Evolutionary conservation across 306 rosid genomes (phyloP), one percentile per base, ranked within the genome.

Genomic region (Arachis stenosperma): DNA sequence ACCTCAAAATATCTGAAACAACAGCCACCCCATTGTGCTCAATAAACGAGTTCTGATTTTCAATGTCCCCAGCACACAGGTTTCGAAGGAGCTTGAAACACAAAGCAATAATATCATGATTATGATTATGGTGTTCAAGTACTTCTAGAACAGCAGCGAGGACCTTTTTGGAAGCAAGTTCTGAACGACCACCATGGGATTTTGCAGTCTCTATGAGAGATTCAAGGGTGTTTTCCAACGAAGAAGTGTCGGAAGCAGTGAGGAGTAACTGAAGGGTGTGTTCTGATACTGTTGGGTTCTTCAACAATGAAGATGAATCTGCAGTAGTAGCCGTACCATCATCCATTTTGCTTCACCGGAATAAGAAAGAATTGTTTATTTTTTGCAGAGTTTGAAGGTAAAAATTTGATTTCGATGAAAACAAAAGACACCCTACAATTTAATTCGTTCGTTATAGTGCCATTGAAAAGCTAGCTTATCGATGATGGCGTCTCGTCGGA

Each of bases 1-100:
- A 71, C 17, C 80, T 83, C 78, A 90, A 74, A 83, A 89, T 53
- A 72, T 48, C 61, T 0, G 65, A 86, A 43, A 90, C 46, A 50
- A 84, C 44, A 51, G 61, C 81, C 56, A 80, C 83, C 47, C 94
- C 97, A 61, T 83, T 75, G 44, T 36, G 74, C 48, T 89, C 85
- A 69, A 93, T 53, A 71, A 93, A 93, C 3, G 50, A 53, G 52
- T 84, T 66, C 73, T 87, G 93, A 56, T 86, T 87, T 8, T 75
- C 64, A 55, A 69, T 6, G 81, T 89, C 93, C 8, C 96, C 93
- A 0, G 91, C 97, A 70, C 91, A 92, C 14, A 92, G 73, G 72
- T 92, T 89, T 79, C 93, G 79, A 10, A 89, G 73, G 5, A 87
- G 89, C 84, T 82, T 89, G 30, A 89, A 73, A 61, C 86, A 82